A percentile compares a stretch with the other conserved stretches of the same genome.
Conservation (phyloP, 1,139 yeast species). For the Pichia sp. region DNA sequence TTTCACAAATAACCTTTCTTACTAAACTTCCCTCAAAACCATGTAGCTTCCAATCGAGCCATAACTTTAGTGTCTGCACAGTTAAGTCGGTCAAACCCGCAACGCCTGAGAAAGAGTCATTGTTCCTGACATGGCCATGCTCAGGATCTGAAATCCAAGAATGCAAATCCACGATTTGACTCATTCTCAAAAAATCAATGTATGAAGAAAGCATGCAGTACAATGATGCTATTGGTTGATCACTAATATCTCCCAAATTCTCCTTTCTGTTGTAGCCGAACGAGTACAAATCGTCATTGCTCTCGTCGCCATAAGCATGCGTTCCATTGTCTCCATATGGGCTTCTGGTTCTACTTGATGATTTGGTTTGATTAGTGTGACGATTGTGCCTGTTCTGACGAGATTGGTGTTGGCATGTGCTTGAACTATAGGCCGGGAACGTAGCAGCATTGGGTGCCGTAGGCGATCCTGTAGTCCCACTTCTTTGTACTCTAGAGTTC, state of each 20-base stretch:
- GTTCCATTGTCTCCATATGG: not conserved
- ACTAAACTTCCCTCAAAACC: constrained; percentile 24
- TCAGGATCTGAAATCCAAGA: constrained; percentile 13
- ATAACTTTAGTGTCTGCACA: constrained; percentile 23
- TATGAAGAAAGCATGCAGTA: constrained; percentile 29
- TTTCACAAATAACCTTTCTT: constrained; percentile 15
- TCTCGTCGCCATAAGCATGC: not conserved
- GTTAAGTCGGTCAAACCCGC: not conserved
- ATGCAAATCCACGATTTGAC: constrained; percentile 18
- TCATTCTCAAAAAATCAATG: constrained; percentile 26
- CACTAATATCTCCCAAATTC: constrained; percentile 2
- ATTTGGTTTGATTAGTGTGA: not conserved
- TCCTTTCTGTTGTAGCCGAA: not conserved
- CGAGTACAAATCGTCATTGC: not conserved
- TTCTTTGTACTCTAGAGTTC: not conserved
- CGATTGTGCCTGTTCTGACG: not conserved
- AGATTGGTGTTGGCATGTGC: not conserved
- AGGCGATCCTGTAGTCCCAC: not conserved
- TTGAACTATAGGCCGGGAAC: not conserved
- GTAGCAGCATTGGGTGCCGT: not conserved
- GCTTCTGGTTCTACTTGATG: not conserved
- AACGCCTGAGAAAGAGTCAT: not conserved
- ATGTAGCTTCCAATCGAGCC: constrained; percentile 29
- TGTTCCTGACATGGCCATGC: not conserved
- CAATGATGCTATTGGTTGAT: constrained; percentile 22